Base-by-base conservation (phyloP, 192 early-diverging fungal genomes). In the Podila minutissima region DNA sequence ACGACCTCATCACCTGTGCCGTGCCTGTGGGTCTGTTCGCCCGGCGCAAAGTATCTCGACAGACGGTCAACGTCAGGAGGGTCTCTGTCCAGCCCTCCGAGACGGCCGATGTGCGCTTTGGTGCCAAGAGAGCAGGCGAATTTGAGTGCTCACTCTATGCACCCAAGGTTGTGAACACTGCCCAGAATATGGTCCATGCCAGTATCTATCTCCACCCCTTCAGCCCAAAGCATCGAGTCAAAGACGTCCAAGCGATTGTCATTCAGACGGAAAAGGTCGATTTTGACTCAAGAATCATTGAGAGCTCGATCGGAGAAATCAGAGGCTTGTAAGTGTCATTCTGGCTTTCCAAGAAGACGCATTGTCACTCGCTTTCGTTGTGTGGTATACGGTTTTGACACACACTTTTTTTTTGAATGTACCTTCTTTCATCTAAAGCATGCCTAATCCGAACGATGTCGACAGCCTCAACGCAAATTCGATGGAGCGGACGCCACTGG, bases 181-280 rank as follows among this genome's bases (percentile, higher is more conserved):
- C 41, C 15, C 64, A 66, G 17, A 50, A 41, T 1, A 31, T 20
- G 20, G 20, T 66, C 17, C 64, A 41, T 3, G 29, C 46, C 19
- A 66, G 41, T 7, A 48, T 66, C 41, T 48, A 66, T 7, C 9
- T 66, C 13, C 24, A 51, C 28, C 28, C 41, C 13, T 10, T 48
- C 49, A 26, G 28, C 11, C 28, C 2, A 20, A 46, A 28, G 29
- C 49, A 28, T 15, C 48, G 19, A 29, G 64, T 66, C 17, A 66
- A 66, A 41, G 64, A 51, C 19, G 20, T 66, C 11, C 64, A 66
- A 8, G 64, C 48, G 19, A 35, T 49, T 10, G 41, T 29, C 15
- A 51, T 66, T 31, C 64, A 66, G 48, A 66, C 64, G 2, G 64
- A 66, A 20, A 66, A 66, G 48, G 26, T 66, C 17, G 24, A 31